Conservation (phyloP, 2,329 filamentous ascomycete species). For the Paraconiothyrium brasiliense region DNA sequence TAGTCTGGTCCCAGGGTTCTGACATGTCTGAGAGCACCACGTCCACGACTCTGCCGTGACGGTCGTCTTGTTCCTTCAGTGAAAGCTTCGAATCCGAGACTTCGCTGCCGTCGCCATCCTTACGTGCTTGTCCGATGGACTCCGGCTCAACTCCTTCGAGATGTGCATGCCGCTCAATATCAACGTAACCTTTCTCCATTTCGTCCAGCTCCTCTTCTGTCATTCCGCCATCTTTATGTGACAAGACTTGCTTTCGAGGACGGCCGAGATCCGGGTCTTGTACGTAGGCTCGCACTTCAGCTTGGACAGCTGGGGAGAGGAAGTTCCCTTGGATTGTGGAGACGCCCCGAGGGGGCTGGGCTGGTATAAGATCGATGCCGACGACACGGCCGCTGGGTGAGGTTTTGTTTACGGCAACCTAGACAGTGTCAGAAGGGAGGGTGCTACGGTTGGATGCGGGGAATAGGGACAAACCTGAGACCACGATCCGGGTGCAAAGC, state of each 20-base stretch:
- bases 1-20: constrained; percentile 88
- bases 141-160: constrained; percentile 40
- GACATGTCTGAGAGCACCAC: constrained; percentile 99
- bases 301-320: constrained; percentile 76
- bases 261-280: constrained; percentile 69
- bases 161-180: constrained; percentile 65
- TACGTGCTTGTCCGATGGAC: constrained; percentile 23
- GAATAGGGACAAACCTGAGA: constrained; percentile 57
- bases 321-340: constrained; percentile 97
- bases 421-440: constrained; percentile 17
- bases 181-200: constrained; percentile 68
- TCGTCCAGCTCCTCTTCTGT: constrained; percentile 54
- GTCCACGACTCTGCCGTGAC: constrained; percentile 74
- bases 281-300: constrained; percentile 80
- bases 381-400: constrained; percentile 80
- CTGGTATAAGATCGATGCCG: constrained; percentile 93
- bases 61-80: constrained; percentile 47
- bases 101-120: constrained; percentile 32
- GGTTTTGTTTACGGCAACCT: constrained; percentile 85
- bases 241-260: constrained; percentile 47
- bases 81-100: constrained; percentile 37
- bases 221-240: constrained; percentile 36
- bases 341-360: constrained; percentile 89
- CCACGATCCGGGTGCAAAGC: constrained; percentile 76
- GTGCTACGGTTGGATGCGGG: background rate